Conservation (phyloP, 2,329 filamentous ascomycete genomes). For the Neonectria coccinea region DNA sequence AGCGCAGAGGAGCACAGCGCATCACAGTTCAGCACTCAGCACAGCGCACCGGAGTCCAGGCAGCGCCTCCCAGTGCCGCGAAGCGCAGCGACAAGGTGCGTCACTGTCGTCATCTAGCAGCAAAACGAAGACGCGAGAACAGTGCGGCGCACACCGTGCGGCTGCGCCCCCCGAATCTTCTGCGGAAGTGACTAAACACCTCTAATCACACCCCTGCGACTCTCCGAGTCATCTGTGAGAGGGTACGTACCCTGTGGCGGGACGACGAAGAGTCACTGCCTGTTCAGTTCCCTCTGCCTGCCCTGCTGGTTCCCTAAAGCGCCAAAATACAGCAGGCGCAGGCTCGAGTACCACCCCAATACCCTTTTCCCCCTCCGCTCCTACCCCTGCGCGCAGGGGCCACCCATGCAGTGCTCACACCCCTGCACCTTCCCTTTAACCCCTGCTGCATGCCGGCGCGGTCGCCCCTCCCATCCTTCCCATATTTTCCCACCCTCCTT, state of each 20-base stretch:
- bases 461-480: constrained; percentile 22
- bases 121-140: constrained; percentile 29
- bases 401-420: constrained; percentile 14
- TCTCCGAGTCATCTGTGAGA: background rate
- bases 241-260: constrained; percentile 3
- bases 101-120: constrained; percentile 44
- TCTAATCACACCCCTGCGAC: constrained; percentile 32
- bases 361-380: constrained; percentile 27
- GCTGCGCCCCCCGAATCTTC: constrained; percentile 33
- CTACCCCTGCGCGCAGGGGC: constrained; percentile 12
- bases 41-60: constrained; percentile 36
- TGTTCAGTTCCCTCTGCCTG: constrained; percentile 37
- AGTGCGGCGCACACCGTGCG: constrained; percentile 43
- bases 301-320: constrained; percentile 26
- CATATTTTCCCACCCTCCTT: constrained; percentile 17
- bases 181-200: constrained; percentile 41
- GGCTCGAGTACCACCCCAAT: constrained; percentile 26
- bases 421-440: constrained; percentile 33
- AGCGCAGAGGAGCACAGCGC: constrained; percentile 30
- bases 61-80: constrained; percentile 35
- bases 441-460: constrained; percentile 44
- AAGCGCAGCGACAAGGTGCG: constrained; percentile 35
- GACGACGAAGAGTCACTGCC: constrained; percentile 22
- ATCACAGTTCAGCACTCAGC: constrained; percentile 35
- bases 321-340: constrained; percentile 24